Evolutionary conservation across 805 yeast species (phyloP), one percentile per base, ranked within the genome.

Genomic region (Monosporozyma unispora): DNA sequence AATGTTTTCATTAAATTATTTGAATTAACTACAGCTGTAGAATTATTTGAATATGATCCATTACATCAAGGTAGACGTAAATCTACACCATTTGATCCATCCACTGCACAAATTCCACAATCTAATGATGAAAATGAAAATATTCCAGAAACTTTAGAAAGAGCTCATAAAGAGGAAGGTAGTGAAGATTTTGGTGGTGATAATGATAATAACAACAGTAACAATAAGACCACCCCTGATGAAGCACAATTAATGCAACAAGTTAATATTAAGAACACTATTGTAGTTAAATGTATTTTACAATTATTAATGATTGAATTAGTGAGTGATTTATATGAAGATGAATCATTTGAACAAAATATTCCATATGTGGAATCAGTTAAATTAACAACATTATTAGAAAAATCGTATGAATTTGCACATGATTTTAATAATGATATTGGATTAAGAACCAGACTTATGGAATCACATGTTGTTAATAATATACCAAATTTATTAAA

Each of bases 381-480:
- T 47, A 70, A 75, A 47, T 62, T 93, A 33, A 77, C 89, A 1
- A 67, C 72, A 2, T 67, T 86, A 40, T 69, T 93, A 54, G 76
- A 79, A 52, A 70, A 71, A 47, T 84, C 96, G 47, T 90, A 87
- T 70, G 74, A 76, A 55, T 93, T 95, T 69, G 87, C 98, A 2
- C 79, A 85, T 58, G 80, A 76, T 50, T 93, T 93, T 73, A 93
- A 93, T 66, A 89, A 83, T 50, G 90, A 93, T 66, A 84, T 85
- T 64, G 89, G 88, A 48, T 72, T 93, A 57, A 74, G 99, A 55
- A 84, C 87, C n/a, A 74, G 93, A 57, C 71, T 93, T 40, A 90
- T 95, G 82, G 86, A 88, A 60, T 87, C 93, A 3, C 96, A 96
- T 1, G 82, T 89, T 39, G 91, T 90, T 68, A 95, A 88, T 60